Percentiles rank a stretch among this genome's conserved stretches.
These are phyloP conservation scores for Rhodamnia rubescens DNA, from an alignment of 345 rosid species.

Conservation along the genomic window DNA sequence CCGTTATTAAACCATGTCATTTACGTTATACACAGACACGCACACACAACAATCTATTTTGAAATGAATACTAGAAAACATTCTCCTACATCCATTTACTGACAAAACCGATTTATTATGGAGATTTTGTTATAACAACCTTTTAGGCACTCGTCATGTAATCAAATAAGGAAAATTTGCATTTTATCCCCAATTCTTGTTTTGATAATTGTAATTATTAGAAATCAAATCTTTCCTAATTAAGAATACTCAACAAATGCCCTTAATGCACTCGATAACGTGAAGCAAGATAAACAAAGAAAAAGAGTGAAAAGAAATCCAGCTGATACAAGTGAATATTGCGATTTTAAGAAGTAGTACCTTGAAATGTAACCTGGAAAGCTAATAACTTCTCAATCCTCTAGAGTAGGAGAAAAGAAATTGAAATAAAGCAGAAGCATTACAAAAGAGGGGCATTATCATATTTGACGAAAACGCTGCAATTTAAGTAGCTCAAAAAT, in stretches of 20 bases:
- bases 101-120: neutral
- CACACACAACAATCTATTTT: constrained; percentile 1
- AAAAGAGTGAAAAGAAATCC: neutral
- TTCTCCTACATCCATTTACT: neutral
- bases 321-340: neutral
- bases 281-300: neutral
- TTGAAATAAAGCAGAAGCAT: neutral
- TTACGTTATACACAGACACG: neutral
- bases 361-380: neutral
- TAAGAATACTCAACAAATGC: neutral
- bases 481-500: neutral
- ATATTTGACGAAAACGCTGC: neutral
- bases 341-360: neutral
- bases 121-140: neutral
- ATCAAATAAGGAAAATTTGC: neutral
- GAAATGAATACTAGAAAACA: neutral
- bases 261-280: neutral
- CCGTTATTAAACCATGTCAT: neutral
- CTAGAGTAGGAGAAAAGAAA: neutral
- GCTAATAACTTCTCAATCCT: neutral
- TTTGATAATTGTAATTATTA: neutral
- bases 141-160: neutral
- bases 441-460: neutral
- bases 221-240: neutral
- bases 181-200: neutral